These are phyloP conservation scores for Leishmania arabica DNA, from an alignment of 208 protist genomes.

Conservation along the genomic window DNA sequence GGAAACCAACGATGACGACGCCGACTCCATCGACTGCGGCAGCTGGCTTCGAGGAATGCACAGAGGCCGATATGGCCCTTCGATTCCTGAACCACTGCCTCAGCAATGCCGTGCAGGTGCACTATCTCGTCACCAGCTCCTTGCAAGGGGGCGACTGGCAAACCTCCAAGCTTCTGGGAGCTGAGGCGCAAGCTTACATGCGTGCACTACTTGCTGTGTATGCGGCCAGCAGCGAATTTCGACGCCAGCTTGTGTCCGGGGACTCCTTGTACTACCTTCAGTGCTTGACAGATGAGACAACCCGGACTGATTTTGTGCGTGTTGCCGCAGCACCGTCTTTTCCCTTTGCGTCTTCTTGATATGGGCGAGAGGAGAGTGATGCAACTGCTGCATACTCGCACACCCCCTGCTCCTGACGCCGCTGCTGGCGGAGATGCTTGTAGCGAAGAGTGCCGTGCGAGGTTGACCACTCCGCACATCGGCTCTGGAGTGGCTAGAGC, in stretches of 20 bases:
- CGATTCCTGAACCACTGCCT: conserved; percentile 70
- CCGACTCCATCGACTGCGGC: neutral
- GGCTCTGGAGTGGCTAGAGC: neutral
- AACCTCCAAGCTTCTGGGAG: conserved; percentile 44
- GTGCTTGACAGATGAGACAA: conserved; percentile 63
- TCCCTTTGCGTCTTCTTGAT: conserved; percentile 22
- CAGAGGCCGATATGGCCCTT: conserved; percentile 17
- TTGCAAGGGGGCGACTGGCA: conserved; percentile 19
- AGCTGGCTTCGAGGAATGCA: neutral
- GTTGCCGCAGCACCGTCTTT: conserved; percentile 63
- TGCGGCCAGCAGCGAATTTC: conserved; percentile 38
- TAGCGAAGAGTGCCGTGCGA: neutral
- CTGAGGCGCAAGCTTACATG: conserved; percentile 65
- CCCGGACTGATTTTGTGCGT: conserved; percentile 61
- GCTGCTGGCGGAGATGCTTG: neutral
- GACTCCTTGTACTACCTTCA: conserved; percentile 64
- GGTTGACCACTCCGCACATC: neutral
- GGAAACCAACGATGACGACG: neutral
- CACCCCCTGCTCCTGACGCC: neutral
- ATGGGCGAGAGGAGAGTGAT: neutral
- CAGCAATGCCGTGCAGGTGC: conserved; percentile 48
- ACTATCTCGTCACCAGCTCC: conserved; percentile 61
- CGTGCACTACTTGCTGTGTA: conserved; percentile 49
- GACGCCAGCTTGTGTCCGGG: conserved; percentile 40
- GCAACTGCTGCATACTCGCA: neutral